Conservation (phyloP, 345 rosid genomes). For the Syzygium oleosum region DNA sequence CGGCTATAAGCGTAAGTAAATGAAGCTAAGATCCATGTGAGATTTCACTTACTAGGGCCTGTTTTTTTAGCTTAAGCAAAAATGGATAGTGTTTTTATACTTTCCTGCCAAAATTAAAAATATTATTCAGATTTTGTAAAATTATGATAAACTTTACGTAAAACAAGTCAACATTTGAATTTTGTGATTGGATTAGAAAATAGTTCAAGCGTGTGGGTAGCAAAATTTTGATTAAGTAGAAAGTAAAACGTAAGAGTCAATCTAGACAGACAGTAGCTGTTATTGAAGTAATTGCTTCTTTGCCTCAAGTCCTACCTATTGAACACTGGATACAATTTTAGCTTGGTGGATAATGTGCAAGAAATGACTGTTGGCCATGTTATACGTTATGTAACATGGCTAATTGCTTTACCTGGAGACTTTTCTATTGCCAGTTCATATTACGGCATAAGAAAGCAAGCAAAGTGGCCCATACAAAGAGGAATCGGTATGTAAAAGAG, state of each 20-base stretch:
- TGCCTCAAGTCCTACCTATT: neutral
- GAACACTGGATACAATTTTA: neutral
- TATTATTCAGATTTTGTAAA: neutral
- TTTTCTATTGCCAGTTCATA: neutral
- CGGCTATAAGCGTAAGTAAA: slow-evolving; percentile 18
- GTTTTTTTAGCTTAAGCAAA: neutral
- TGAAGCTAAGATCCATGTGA: neutral
- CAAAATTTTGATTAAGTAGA: neutral
- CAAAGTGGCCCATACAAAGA: neutral
- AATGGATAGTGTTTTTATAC: neutral
- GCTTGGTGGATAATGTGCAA: neutral
- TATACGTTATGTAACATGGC: neutral
- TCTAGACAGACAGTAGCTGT: neutral
- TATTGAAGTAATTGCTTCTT: neutral
- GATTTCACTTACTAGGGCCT: neutral
- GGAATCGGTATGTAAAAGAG: too few species aligned
- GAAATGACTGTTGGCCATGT: neutral
- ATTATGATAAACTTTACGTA: neutral
- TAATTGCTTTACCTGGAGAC: neutral
- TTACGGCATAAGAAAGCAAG: neutral
- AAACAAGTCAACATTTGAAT: neutral
- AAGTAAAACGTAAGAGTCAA: neutral
- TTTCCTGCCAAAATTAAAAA: neutral
- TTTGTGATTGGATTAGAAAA: neutral
- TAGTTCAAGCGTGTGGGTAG: neutral